phyloP scores from a whole-genome alignment of 2,329 filamentous ascomycete species.

The Beauveria pseudobassiana region DNA sequence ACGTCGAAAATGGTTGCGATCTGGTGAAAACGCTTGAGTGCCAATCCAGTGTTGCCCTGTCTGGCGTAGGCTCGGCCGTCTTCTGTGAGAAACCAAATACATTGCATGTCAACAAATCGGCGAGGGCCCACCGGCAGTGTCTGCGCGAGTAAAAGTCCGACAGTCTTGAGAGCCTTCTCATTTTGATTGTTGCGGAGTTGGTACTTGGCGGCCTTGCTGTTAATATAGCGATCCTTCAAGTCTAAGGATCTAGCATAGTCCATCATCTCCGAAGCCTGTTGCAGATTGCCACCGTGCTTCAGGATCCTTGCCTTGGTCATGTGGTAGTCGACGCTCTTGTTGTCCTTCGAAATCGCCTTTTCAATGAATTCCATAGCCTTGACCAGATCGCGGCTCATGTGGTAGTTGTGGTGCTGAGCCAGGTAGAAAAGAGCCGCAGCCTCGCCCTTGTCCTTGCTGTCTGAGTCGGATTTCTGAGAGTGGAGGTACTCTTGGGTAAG shows the following conservation, averaged over 20 bases:
- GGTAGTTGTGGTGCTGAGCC: conserved; percentile 94
- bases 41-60: conserved; percentile 73
- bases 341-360: conserved; percentile 70
- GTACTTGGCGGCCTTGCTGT: conserved; percentile 96
- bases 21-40: conserved; percentile 84
- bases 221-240: conserved; percentile 90
- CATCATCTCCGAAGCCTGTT: conserved; percentile 80
- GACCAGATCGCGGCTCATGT: conserved; percentile 71
- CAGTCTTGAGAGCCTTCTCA: conserved; percentile 75
- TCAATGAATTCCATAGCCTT: conserved; percentile 81
- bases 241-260: conserved; percentile 80
- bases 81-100: conserved; percentile 92
- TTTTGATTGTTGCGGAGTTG: conserved; percentile 89
- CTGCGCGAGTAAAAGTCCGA: conserved; percentile 87
- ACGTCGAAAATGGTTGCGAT: conserved; percentile 91
- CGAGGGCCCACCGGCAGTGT: conserved; percentile 82
- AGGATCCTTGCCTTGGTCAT: conserved; percentile 94
- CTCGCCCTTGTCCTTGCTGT: conserved; percentile 52
- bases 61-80: conserved; percentile 86
- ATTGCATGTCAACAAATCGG: conserved; percentile 96
- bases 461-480: conserved; percentile 43
- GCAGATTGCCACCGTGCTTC: conserved; percentile 78
- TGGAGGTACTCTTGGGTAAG: conserved; percentile 73
- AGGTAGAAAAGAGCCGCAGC: conserved; percentile 86
- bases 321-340: conserved; percentile 80